A percentile compares a stretch with the other conserved stretches of the same genome.
Conservation (phyloP, 805 yeast genomes). For the Saturnispora diversa region DNA sequence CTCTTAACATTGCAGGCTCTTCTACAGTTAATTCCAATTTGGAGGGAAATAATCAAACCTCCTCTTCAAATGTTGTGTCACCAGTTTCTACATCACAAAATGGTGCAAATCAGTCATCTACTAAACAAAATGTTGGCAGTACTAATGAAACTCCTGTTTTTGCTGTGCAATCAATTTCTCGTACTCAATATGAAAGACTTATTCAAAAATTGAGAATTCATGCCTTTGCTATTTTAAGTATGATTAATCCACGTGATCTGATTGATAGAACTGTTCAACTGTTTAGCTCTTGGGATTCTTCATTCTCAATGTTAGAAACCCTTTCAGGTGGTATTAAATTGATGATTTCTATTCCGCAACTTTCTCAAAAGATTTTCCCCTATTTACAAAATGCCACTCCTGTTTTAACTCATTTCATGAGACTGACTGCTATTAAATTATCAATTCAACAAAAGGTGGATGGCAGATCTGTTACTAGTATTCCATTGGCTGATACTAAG, state of each 20-base stretch:
- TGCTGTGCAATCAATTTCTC: background rate
- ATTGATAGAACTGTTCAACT: slow-evolving; percentile 14
- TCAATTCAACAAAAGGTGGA: slow-evolving; percentile 9
- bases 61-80: background rate
- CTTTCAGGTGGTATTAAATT: slow-evolving; percentile 23
- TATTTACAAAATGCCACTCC: slow-evolving; percentile 20
- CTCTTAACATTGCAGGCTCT: background rate
- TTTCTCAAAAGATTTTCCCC: slow-evolving; percentile 16
- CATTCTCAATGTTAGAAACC: slow-evolving; percentile 15
- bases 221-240: slow-evolving; percentile 21
- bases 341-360: slow-evolving; percentile 19
- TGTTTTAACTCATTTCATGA: slow-evolving; percentile 8
- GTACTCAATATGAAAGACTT: background rate
- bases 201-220: slow-evolving; percentile 22
- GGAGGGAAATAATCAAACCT: background rate
- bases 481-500: background rate
- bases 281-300: slow-evolving; percentile 15
- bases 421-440: slow-evolving; percentile 15
- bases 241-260: slow-evolving; percentile 18
- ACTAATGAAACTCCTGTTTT: background rate
- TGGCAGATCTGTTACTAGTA: background rate
- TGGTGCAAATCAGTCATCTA: background rate
- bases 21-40: background rate
- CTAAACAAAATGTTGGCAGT: background rate
- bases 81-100: background rate